These are phyloP conservation scores for Tylopilus intermedius DNA, from an alignment of 768 basidiomycete species.

Conservation along the genomic window DNA sequence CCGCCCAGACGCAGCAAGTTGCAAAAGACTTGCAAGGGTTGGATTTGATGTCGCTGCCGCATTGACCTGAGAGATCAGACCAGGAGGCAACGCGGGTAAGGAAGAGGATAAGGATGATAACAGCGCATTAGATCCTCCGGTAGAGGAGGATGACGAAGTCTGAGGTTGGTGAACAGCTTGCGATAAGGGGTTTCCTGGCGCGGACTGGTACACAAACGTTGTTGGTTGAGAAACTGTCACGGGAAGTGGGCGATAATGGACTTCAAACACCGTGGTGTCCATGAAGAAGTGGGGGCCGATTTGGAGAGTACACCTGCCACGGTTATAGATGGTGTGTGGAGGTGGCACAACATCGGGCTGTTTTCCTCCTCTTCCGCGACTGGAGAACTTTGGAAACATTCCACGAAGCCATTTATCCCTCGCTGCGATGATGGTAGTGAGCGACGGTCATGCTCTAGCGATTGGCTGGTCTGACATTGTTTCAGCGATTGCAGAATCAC, in stretches of 20 bases:
- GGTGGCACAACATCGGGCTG: constrained; percentile 50
- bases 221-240: constrained; percentile 18
- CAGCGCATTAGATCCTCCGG: constrained; percentile 36
- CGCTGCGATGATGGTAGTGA: constrained; percentile 38
- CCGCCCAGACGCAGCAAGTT: constrained; percentile 55
- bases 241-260: constrained; percentile 53
- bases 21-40: constrained; percentile 60
- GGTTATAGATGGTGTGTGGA: constrained; percentile 59
- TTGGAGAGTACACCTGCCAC: constrained; percentile 65
- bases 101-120: constrained; percentile 42
- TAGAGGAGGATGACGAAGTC: constrained; percentile 14
- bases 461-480: constrained; percentile 47
- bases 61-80: constrained; percentile 60
- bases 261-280: constrained; percentile 68
- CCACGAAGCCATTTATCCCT: constrained; percentile 64
- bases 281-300: constrained; percentile 73
- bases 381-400: constrained; percentile 69
- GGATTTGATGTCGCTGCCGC: constrained; percentile 62
- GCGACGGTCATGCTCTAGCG: constrained; percentile 11
- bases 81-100: constrained; percentile 46
- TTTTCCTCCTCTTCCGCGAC: constrained; percentile 57
- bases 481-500: constrained; percentile 63
- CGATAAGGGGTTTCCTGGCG: constrained; percentile 21
- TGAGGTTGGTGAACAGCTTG: constrained; percentile 28
- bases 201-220: constrained; percentile 27